phyloP scores from a whole-genome alignment of 2,329 filamentous ascomycete species.

The Alternaria triticina region DNA sequence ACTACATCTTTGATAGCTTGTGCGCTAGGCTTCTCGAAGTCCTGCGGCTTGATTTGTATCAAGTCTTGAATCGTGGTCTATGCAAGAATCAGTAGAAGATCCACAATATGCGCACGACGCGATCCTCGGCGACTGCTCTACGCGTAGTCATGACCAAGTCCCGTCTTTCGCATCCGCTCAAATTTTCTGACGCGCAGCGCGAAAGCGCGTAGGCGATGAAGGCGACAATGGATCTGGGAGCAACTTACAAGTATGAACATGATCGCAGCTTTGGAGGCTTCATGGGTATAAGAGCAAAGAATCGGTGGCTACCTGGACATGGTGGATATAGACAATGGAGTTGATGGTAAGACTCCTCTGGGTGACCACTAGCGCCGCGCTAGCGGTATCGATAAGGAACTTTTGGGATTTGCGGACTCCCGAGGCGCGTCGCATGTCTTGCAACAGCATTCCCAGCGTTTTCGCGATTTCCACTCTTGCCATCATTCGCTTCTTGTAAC shows the following conservation, averaged over 20 bases:
- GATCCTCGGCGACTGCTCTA: background rate
- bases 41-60: slow-evolving; percentile 87
- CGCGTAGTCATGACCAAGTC: background rate
- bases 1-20: slow-evolving; percentile 95
- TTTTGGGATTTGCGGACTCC: slow-evolving; percentile 14
- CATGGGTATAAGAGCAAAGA: slow-evolving; percentile 33
- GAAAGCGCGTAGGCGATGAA: background rate
- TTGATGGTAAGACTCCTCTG: slow-evolving; percentile 3
- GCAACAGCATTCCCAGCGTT: background rate
- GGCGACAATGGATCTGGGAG: too few species aligned
- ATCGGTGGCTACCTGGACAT: slow-evolving; percentile 22
- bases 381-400: slow-evolving; percentile 29
- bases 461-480: background rate
- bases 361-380: slow-evolving; percentile 13
- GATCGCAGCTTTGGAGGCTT: slow-evolving; percentile 19
- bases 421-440: slow-evolving; percentile 18
- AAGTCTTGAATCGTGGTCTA: slow-evolving; percentile 94
- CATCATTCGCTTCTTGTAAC: background rate
- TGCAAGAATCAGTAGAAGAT: background rate
- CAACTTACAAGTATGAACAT: slow-evolving; percentile 51
- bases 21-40: slow-evolving; percentile 82
- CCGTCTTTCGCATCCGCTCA: background rate
- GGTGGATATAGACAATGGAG: slow-evolving; percentile 3
- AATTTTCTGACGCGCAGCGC: slow-evolving; percentile 9
- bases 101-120: background rate